phyloP scores from a whole-genome alignment of 1,284 basidiomycete species.

The Cryptococcus jaspeensis region DNA sequence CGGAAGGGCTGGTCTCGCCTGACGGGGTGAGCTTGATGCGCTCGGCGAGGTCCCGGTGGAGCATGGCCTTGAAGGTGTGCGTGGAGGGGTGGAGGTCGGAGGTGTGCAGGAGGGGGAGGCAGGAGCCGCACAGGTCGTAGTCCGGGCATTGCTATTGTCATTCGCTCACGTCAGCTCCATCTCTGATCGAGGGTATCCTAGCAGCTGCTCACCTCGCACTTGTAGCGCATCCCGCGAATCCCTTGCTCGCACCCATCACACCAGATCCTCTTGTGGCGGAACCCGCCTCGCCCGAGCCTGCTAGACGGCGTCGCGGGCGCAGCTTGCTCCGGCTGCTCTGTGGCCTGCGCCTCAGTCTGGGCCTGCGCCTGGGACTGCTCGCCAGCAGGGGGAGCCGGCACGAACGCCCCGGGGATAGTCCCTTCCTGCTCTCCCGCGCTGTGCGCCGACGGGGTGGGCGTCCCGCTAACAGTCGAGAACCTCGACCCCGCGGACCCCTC shows the following conservation, averaged over 20 bases:
- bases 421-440: conserved; percentile 8
- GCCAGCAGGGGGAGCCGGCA: conserved; percentile 9
- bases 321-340: conserved; percentile 12
- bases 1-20: conserved; percentile 3
- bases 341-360: conserved; percentile 16
- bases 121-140: conserved; percentile 48
- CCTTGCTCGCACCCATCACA: conserved; percentile 46
- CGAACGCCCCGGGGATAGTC: conserved; percentile 41
- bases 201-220: conserved; percentile 35
- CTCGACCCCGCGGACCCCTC: conserved; percentile 23
- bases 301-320: conserved; percentile 11
- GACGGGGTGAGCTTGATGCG: conserved; percentile 35
- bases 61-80: conserved; percentile 48
- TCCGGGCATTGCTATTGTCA: conserved; percentile 37
- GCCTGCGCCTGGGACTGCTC: conserved; percentile 9
- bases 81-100: conserved; percentile 37
- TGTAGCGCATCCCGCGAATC: conserved; percentile 47
- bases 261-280: conserved; percentile 47
- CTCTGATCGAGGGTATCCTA: too few species aligned
- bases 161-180: neutral
- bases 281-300: conserved; percentile 38
- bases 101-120: conserved; percentile 42
- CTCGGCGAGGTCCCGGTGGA: conserved; percentile 44
- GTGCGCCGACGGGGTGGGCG: conserved; percentile 22
- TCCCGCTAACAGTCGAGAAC: conserved; percentile 34